Conservation (phyloP, 306 rosid species). For the Geum urbanum region DNA sequence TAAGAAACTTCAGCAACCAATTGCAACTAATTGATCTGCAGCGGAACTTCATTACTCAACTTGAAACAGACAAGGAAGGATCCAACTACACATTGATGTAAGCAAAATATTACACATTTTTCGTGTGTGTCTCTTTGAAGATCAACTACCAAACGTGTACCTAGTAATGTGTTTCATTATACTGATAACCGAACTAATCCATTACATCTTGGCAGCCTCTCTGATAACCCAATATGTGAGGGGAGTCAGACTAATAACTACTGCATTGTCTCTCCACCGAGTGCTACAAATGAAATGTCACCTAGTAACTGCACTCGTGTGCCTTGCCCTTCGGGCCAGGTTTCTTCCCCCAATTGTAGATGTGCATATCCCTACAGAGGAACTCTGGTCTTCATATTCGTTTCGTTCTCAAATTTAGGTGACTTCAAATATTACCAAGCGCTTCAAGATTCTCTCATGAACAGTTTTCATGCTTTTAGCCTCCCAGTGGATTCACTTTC, state of each 20-base stretch:
- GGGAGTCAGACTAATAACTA: constrained; percentile 17
- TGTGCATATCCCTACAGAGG: constrained; percentile 70
- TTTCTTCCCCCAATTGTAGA: constrained; percentile 56
- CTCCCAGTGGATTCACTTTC: constrained; percentile 53
- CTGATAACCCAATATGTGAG: constrained; percentile 45
- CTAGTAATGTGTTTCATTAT: neutral
- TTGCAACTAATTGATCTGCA: constrained; percentile 28
- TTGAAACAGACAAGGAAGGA: neutral
- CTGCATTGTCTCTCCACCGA: constrained; percentile 34
- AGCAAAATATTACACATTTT: neutral
- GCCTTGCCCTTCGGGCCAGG: constrained; percentile 34
- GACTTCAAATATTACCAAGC: constrained; percentile 20
- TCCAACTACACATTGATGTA: constrained; percentile 27
- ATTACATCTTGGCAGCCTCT: constrained; percentile 38
- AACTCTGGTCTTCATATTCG: constrained; percentile 51
- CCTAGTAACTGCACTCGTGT: constrained; percentile 33
- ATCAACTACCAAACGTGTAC: neutral
- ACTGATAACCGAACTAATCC: neutral
- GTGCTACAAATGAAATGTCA: constrained; percentile 26
- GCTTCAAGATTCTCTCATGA: constrained; percentile 29
- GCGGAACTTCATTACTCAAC: constrained; percentile 20
- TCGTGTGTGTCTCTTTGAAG: neutral
- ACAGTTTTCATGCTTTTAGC: constrained; percentile 5
- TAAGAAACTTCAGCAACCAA: constrained; percentile 12
- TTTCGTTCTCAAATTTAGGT: constrained; percentile 45